Percentiles rank a stretch among this genome's conserved stretches.
These are phyloP conservation scores for Tylopilus orsonianus DNA, from an alignment of 1,284 basidiomycete species.

Conservation along the genomic window DNA sequence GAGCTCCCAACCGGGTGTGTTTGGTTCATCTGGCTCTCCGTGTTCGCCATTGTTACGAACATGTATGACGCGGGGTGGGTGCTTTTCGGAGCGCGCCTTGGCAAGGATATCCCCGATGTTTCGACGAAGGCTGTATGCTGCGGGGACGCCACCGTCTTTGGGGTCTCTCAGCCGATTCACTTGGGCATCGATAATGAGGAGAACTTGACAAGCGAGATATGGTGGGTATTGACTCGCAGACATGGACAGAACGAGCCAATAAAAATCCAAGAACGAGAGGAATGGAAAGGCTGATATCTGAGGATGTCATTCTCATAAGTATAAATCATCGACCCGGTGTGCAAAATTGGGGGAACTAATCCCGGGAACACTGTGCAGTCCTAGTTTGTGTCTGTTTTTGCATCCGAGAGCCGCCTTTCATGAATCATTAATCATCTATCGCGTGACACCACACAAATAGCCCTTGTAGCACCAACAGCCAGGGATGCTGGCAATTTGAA, in stretches of 20 bases:
- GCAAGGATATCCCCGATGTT: constrained; percentile 53
- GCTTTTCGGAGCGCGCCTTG: constrained; percentile 46
- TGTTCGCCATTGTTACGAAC: constrained; percentile 60
- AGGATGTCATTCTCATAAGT: constrained; percentile 3
- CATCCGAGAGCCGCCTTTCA: neutral
- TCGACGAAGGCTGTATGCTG: constrained; percentile 39
- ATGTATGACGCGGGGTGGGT: constrained; percentile 61
- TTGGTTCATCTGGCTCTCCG: constrained; percentile 58
- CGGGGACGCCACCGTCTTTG: constrained; percentile 54
- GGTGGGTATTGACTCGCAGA: constrained; percentile 21
- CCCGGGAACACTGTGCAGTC: neutral
- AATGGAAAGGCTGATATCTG: neutral
- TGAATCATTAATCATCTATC: too few species aligned
- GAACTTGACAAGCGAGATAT: constrained; percentile 41
- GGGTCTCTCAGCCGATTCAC: constrained; percentile 47
- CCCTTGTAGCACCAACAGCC: too few species aligned
- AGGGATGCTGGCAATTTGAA: too few species aligned
- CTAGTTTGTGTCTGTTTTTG: constrained; percentile 15
- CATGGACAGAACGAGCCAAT: constrained; percentile 14
- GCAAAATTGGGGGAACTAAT: neutral
- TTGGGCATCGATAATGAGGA: constrained; percentile 64
- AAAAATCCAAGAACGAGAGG: neutral
- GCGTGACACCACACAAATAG: constrained; percentile 25
- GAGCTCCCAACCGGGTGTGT: constrained; percentile 57
- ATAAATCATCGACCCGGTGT: constrained; percentile 13